Base-by-base conservation (phyloP, 1,139 yeast genomes). In the Citeromyces hawaiiensis region DNA sequence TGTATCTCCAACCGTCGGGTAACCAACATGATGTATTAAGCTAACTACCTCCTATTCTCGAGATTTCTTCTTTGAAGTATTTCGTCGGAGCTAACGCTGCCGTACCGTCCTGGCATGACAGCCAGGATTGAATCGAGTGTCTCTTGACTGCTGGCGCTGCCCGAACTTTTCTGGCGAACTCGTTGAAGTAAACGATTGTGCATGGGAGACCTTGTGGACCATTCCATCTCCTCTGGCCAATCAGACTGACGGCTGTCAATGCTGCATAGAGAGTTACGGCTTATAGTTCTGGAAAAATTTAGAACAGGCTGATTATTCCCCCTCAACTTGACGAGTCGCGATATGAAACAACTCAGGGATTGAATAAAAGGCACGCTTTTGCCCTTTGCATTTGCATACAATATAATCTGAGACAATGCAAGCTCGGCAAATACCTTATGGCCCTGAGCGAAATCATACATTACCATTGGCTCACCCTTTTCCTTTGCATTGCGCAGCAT, bases 61-160 rank as follows among this genome's bases (percentile, higher is more conserved):
- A 19, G 21, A 19, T 19, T 23, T 27, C 34, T 13, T 37, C 35
- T 38, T 15, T 36, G 15, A 35, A 25, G 21, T 16, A 17, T 36
- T 11, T 18, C 34, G 33, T 31, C 23, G 9, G 8, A 5, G 32
- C 32, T 29, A 10, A 29, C 32, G 32, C 32, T 29, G 4, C 32
- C 32, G 32, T 29, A 29, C 32, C 32, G 32, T 29, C 32, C 32
- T 5, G 32, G 32, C 32, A 29, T 29, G 32, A 29, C 8, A n/a
- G 32, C 32, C 15, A 29, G 32, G 6, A 4, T 29, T 14, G 32
- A 29, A 4, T 29, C 32, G 32, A 29, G 9, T 5, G 32, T 29
- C 32, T 29, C 32, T 14, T 29, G 32, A 9, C 32, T 29, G 32
- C 32, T 29, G 32, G 15, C 32, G 9, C 32, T 29, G 4, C 32